Base-by-base conservation (phyloP, 108 stramenopile genomes). In the Skeletonema tropicum region DNA sequence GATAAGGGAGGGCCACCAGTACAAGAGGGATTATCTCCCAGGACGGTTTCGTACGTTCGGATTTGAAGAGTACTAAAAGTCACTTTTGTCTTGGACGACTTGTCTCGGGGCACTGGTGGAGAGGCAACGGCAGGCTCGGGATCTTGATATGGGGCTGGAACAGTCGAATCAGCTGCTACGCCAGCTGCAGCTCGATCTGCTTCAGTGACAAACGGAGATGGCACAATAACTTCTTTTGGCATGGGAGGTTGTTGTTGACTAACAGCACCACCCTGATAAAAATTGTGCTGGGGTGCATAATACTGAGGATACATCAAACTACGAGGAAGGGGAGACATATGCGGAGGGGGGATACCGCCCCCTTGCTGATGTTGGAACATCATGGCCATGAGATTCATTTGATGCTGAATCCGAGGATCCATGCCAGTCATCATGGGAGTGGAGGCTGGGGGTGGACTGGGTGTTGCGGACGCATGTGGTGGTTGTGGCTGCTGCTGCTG, bases 11-110 rank as follows among this genome's bases (percentile, higher is more conserved):
- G 82, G 4, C 82, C 82, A 25, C 66, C 66, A 67, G 75, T 71
- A 32, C 74, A 76, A 35, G 73, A 74, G 19, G 82, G 82, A 36
- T 83, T 83, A 67, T 83, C 82, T 23, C 82, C 70, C 23, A 76
- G 39, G 38, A 79, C 69, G 19, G 77, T 78, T 64, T 83, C 75
- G 75, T 83, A 83, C 41, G 77, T 78, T 23, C 82, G 58, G 21
- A 83, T 72, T 55, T 83, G 64, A 36, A 76, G 70, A 68, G 31
- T 31, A 66, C 35, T 26, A 45, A 83, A 83, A 55, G 12, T 55
- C 7, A 83, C 82, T n/a, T 41, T 35, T 0, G 57, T 76, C 14
- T 68, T 74, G 9, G n/a, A 23, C 5, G 52, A 23, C 52, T 55
- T 55, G 1, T 55, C 23, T 45, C 42, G n/a, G 11, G 58, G 3